Percentiles rank a stretch among this genome's conserved stretches.
Conservation (phyloP, 306 rosid genomes). For the Cicer chorassanicum region DNA sequence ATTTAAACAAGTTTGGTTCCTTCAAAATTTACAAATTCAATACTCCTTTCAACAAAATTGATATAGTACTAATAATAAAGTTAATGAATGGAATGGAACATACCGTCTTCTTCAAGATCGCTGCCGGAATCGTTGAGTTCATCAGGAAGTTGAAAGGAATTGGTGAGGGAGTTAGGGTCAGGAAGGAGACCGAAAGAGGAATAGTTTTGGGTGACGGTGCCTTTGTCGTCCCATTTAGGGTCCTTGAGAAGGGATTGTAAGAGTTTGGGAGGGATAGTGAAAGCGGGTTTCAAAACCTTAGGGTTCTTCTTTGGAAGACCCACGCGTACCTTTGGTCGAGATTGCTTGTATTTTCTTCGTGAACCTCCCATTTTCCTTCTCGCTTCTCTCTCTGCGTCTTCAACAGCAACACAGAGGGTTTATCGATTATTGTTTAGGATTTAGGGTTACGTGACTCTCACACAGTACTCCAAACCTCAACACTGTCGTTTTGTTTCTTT, state of each 20-base stretch:
- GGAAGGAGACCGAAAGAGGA: slow-evolving; percentile 77
- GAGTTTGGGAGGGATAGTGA: slow-evolving; percentile 76
- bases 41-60: background rate
- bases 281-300: slow-evolving; percentile 71
- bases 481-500: slow-evolving; percentile 31
- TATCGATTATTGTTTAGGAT: background rate
- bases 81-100: background rate
- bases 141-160: slow-evolving; percentile 55
- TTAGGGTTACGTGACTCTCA: background rate
- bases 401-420: background rate
- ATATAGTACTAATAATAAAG: background rate
- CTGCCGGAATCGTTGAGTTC: slow-evolving; percentile 60
- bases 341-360: slow-evolving; percentile 80
- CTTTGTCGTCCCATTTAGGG: slow-evolving; percentile 72
- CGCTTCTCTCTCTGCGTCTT: background rate
- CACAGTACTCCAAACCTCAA: background rate
- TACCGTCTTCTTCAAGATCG: slow-evolving; percentile 93
- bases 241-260: slow-evolving; percentile 51
- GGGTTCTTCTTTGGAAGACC: slow-evolving; percentile 81
- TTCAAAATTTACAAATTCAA: background rate
- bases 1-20: background rate
- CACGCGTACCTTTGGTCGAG: slow-evolving; percentile 71
- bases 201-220: slow-evolving; percentile 70
- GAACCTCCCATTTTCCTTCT: slow-evolving; percentile 75
- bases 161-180: slow-evolving; percentile 70